Evolutionary conservation across 164 flowering plant genomes (phyloP), one percentile per base, ranked within the genome.

Genomic region (Stephania japonica): DNA sequence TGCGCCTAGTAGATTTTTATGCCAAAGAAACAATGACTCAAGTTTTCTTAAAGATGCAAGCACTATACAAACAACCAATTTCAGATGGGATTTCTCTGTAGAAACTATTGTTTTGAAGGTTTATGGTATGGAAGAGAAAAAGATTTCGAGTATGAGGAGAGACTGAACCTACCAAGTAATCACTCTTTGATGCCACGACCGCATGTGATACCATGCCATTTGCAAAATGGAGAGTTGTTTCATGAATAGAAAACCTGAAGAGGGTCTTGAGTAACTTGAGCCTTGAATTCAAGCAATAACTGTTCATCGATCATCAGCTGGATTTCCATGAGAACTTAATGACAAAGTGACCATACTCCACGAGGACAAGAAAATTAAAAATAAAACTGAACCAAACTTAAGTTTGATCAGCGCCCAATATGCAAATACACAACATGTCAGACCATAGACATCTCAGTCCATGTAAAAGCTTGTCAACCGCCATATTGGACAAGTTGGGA

Each of bases 1-100:
- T 0, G 6, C 68, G 42, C 87, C 87, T 7, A 70, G 80, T 7
- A 86, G 75, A 19, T 77, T 77, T 69, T 86, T 86, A 23, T 0
- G 0, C 4, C 11, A 4, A 21, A 84, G 70, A 5, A 2, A 1
- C 8, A 85, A 53, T 0, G 0, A 0, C 4, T 2, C 62, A 11
- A 84, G 82, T 47, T 77, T 70, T 5, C 65, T 27, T 42, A 84
- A 44, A 19, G 68, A 79, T 0, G 8, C 61, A 14, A 1, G 66
- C 27, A 7, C 69, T 24, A 19, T n/a, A 43, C 69, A 73, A 19
- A 25, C 42, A 42, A 47, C 75, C 75, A 43, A 73, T 13, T 65
- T 73, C 70, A 6, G 49, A 18, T 7, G 75, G 75, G 14, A 73
- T 65, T 73, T 65, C 50, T n/a, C 75, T 70, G 8, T 14, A 10